These are phyloP conservation scores for Pleurotus eryngii DNA, from an alignment of 768 basidiomycete species.

Conservation along the genomic window DNA sequence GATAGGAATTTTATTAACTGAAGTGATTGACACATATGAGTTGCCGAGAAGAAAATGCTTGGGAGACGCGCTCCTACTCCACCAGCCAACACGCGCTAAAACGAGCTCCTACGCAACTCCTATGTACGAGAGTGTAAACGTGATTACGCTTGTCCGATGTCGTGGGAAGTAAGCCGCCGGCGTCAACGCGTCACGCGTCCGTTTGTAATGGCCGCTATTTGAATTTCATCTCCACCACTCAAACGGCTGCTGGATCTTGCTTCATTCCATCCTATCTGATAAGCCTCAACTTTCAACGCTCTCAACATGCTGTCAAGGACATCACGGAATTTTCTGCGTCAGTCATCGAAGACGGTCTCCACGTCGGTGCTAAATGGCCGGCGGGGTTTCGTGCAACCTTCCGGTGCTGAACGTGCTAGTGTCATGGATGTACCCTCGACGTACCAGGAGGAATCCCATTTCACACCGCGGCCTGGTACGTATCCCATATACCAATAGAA, in stretches of 20 bases:
- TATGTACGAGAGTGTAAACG: too few species aligned
- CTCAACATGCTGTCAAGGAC: conserved; percentile 56
- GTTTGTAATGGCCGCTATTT: neutral
- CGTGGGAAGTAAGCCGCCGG: neutral
- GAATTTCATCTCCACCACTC: conserved; percentile 1
- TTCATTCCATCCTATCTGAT: conserved; percentile 13
- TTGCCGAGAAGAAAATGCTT: too few species aligned
- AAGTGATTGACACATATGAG: too few species aligned
- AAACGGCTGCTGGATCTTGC: neutral
- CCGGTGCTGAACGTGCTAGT: conserved; percentile 77
- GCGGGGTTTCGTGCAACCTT: conserved; percentile 76
- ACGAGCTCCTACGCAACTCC: too few species aligned
- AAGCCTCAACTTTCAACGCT: conserved; percentile 11
- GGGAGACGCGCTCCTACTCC: too few species aligned
- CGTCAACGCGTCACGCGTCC: neutral
- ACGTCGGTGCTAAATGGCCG: conserved; percentile 26
- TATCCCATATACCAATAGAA: neutral
- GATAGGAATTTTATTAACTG: too few species aligned
- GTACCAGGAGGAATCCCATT: conserved; percentile 66
- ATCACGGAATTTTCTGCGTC: conserved; percentile 37
- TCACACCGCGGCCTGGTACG: conserved; percentile 68
- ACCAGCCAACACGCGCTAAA: too few species aligned
- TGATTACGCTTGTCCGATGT: neutral
- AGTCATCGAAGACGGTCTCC: conserved; percentile 18
- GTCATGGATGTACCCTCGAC: conserved; percentile 78